These are phyloP conservation scores for Claviceps citrina DNA, from an alignment of 2,329 filamentous ascomycete species.

Conservation along the genomic window DNA sequence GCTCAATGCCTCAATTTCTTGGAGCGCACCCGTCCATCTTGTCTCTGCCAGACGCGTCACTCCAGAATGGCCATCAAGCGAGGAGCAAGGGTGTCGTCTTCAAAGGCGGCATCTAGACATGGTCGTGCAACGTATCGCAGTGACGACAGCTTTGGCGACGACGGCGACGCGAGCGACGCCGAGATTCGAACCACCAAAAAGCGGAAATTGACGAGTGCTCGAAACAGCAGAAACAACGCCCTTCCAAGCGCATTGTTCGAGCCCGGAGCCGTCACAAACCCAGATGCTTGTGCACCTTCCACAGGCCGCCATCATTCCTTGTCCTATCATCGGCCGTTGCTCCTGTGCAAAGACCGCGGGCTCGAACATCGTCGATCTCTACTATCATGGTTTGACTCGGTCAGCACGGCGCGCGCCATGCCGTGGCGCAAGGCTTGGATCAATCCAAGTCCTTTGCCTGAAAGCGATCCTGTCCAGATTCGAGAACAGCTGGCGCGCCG, in stretches of 20 bases:
- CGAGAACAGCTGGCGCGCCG: slow-evolving; percentile 32
- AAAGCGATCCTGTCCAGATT: slow-evolving; percentile 18
- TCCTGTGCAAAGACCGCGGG: slow-evolving; percentile 25
- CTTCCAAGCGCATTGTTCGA: slow-evolving; percentile 6
- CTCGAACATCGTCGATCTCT: slow-evolving; percentile 21
- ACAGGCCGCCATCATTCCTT: slow-evolving; percentile 8
- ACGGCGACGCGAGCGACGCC: background rate
- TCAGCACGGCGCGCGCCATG: slow-evolving; percentile 34
- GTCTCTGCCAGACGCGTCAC: background rate
- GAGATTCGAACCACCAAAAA: slow-evolving; percentile 4
- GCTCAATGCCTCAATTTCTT: background rate
- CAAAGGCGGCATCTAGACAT: background rate
- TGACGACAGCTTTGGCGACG: slow-evolving; percentile 1
- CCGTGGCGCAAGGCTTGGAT: slow-evolving; percentile 46
- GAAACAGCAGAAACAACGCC: background rate
- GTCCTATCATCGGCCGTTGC: slow-evolving; percentile 33
- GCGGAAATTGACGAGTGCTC: slow-evolving; percentile 4
- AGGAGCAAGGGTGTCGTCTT: background rate
- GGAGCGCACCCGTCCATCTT: background rate
- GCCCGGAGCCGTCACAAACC: background rate
- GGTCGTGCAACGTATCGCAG: background rate
- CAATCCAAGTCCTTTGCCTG: slow-evolving; percentile 19
- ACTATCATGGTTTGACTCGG: slow-evolving; percentile 36
- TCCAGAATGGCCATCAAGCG: slow-evolving; percentile 3
- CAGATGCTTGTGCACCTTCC: slow-evolving; percentile 7